phyloP scores from a whole-genome alignment of 1,284 basidiomycete species.

The Coniferiporia sulphurascens region DNA sequence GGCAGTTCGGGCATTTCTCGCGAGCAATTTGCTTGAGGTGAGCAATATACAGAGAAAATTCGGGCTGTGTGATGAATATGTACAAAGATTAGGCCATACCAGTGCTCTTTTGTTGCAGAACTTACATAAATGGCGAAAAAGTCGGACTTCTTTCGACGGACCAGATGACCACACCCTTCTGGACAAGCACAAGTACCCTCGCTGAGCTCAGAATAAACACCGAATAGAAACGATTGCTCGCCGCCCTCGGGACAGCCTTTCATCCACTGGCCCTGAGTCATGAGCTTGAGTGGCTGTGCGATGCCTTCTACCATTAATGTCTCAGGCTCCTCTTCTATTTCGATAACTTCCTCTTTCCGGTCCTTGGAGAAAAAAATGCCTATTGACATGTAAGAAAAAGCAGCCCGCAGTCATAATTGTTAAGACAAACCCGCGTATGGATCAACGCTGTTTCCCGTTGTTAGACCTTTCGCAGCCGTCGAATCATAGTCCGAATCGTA shows the following conservation, averaged over 20 bases:
- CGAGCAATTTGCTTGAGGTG: conserved; percentile 56
- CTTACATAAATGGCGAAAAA: conserved; percentile 82
- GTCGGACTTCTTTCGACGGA: conserved; percentile 61
- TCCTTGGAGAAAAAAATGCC: conserved; percentile 92
- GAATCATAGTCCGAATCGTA: conserved; percentile 73
- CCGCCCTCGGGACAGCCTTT: conserved; percentile 90
- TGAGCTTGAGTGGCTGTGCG: conserved; percentile 51
- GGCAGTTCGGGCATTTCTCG: conserved; percentile 61
- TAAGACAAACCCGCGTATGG: conserved; percentile 69
- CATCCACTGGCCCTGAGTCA: conserved; percentile 94
- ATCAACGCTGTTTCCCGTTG: conserved; percentile 51
- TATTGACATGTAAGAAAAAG: conserved; percentile 27
- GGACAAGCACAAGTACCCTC: conserved; percentile 65
- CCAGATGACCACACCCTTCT: conserved; percentile 58
- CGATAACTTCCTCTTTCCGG: conserved; percentile 78
- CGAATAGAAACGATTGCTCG: conserved; percentile 85
- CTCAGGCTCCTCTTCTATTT: conserved; percentile 77
- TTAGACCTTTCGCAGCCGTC: conserved; percentile 35
- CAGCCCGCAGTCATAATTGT: not conserved
- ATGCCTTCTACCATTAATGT: conserved; percentile 40
- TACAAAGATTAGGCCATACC: not conserved
- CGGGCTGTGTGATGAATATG: conserved; percentile 40
- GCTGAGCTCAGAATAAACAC: conserved; percentile 71
- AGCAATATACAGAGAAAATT: conserved; percentile 66
- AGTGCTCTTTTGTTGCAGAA: conserved; percentile 18